phyloP scores from a whole-genome alignment of 1,139 yeast genomes.

The Nakaseomyces uthaithaninus region DNA sequence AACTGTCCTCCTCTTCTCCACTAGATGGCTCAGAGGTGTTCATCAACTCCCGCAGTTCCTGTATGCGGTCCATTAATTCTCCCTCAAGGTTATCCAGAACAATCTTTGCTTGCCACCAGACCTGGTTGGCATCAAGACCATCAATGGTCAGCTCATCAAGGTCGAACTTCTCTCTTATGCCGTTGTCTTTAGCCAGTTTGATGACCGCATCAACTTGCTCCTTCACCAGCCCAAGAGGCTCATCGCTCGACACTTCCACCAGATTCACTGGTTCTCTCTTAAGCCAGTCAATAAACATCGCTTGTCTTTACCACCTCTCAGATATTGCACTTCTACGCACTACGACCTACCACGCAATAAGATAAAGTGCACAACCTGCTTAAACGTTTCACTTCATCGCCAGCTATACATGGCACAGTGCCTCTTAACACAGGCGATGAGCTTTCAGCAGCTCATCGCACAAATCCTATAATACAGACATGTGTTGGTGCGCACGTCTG shows the following conservation, averaged over 20 bases:
- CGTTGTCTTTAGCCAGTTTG: slow-evolving; percentile 16
- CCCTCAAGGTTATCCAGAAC: slow-evolving; percentile 66
- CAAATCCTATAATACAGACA: too few species aligned
- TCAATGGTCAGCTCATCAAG: slow-evolving; percentile 77
- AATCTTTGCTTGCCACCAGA: slow-evolving; percentile 88
- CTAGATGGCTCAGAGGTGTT: slow-evolving; percentile 23
- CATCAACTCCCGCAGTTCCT: slow-evolving; percentile 34
- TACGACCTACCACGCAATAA: too few species aligned
- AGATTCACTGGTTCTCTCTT: slow-evolving; percentile 15
- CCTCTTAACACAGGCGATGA: too few species aligned
- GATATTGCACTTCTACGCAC: too few species aligned
- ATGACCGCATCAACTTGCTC: slow-evolving; percentile 27
- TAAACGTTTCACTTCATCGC: too few species aligned
- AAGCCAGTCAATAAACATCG: slow-evolving; percentile 4
- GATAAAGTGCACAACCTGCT: too few species aligned
- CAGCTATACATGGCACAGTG: too few species aligned
- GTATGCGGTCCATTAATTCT: slow-evolving; percentile 43
- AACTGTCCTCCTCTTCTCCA: slow-evolving; percentile 21
- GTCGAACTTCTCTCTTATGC: slow-evolving; percentile 46
- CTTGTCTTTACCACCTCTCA: too few species aligned
- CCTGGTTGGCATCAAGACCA: slow-evolving; percentile 84
- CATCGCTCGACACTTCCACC: slow-evolving; percentile 13
- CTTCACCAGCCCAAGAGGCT: slow-evolving; percentile 16
- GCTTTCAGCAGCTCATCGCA: too few species aligned
- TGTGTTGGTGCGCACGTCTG: too few species aligned